Base-by-base conservation (phyloP, 225 moss, liverwort and hornwort species). In the Marchantia polymorpha region DNA sequence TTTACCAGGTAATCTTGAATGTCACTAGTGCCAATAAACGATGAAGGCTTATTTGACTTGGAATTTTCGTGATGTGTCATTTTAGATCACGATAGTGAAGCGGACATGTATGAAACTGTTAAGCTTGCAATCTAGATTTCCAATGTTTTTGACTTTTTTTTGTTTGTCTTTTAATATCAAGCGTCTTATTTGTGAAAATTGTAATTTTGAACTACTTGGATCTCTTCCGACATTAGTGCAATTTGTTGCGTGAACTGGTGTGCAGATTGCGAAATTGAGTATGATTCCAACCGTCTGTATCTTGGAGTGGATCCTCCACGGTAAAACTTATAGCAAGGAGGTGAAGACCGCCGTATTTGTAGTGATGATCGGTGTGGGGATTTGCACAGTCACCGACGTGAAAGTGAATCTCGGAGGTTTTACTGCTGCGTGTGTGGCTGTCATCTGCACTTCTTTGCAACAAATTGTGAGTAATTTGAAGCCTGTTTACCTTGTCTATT, bases 211-310 rank as follows among this genome's bases (percentile, higher is more conserved):
- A 39, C 2, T 39, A 39, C 39, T 39, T 39, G 39, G 39, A 39
- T 39, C 39, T 39, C 39, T 5, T 39, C 39, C 39, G 39, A 39
- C 39, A 39, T 39, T 5, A 39, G 39, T 39, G 39, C 52, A 51
- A 54, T 16, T 14, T 15, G 27, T 15, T 25, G 16, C 16, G 13
- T 26, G 11, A 49, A 23, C 51, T 4, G 25, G 50, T 39, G 78
- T 52, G 46, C 79, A 95, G 86, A 95, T 95, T 68, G 89, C 95
- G 64, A 95, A 95, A 72, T 64, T 93, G 82, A 95, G 91, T 69
- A 93, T 93, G 92, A 95, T 95, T 75, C 93, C 93, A 27, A 82
- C 89, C 6, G 92, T 92, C n/a, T 95, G 92, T 52, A 63, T 95
- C 66, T 85, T 93, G 82, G 93, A 93, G 88, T 91, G 91, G 88